Base-by-base conservation (phyloP, 257 asterid genomes). In the Apocynum venetum region DNA sequence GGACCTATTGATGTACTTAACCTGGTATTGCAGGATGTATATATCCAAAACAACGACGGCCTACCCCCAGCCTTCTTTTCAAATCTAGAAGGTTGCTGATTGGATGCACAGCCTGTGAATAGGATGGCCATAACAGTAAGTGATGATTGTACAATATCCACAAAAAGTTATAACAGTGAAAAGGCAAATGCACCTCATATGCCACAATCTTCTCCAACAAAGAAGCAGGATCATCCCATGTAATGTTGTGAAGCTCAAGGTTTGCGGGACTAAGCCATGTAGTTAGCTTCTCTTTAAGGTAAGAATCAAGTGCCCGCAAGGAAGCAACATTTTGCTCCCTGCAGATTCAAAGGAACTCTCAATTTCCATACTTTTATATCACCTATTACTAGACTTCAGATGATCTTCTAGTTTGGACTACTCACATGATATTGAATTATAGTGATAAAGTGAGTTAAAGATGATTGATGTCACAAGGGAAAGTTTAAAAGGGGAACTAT, bases 191-290 rank as follows among this genome's bases (percentile, higher is more conserved):
- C 10, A 91, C 98, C 97, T 94, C 98, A 80, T 89, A 91, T 31
- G 97, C 93, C 9, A 94, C 98, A 79, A 94, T 91, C 84, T 90
- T 94, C 79, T 94, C 98, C 95, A 94, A 80, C 90, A 94, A 86
- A 78, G 98, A 92, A 74, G 98, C 98, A 70, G 97, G 90, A 87
- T 90, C 97, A 77, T 94, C 97, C 98, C 98, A 92, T 38, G 97
- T 94, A 80, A 94, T 84, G 73, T 87, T 84, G 82, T 87, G 93
- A 82, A 94, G 97, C 84, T 92, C 93, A 65, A 94, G 97, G 77
- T 87, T 92, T 73, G 97, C 97, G 73, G 97, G 98, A 86, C 96
- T 92, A 74, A 94, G 97, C 97, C 97, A 92, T 77, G 97, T 90
- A 81, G 82, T 84, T 75, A 94, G 96, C 85, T 92, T 94, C 86